These are phyloP conservation scores for Neohortaea acidophila DNA, from an alignment of 495 filamentous ascomycete genomes.

Conservation along the genomic window DNA sequence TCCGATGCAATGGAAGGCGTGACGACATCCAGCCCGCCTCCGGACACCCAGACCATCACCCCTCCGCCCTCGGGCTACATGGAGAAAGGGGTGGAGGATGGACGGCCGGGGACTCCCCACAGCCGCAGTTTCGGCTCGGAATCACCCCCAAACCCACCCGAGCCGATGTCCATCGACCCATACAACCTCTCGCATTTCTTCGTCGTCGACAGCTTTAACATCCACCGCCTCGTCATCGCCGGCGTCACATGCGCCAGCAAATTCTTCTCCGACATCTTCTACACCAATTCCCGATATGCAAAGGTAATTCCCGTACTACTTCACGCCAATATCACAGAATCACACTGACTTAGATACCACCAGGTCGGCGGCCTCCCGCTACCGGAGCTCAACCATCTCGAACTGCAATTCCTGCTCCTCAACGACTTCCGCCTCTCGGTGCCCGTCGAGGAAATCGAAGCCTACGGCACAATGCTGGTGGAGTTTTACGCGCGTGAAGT, in stretches of 20 bases:
- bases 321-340: background rate
- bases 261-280: constrained; percentile 99
- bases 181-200: constrained; percentile 68
- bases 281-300: constrained; percentile 97
- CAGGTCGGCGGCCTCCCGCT: constrained; percentile 94
- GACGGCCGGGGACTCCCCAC: constrained; percentile 18
- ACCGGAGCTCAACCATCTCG: constrained; percentile 90
- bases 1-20: constrained; percentile 18
- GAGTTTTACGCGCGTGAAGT: constrained; percentile 95
- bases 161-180: constrained; percentile 31
- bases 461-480: constrained; percentile 96
- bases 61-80: constrained; percentile 29
- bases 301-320: constrained; percentile 48
- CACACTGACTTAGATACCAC: constrained; percentile 5
- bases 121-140: constrained; percentile 18
- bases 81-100: constrained; percentile 17
- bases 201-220: constrained; percentile 98
- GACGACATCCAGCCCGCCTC: constrained; percentile 10
- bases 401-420: constrained; percentile 87
- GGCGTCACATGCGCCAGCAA: constrained; percentile 98
- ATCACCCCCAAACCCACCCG: constrained; percentile 16
- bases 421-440: constrained; percentile 96
- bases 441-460: constrained; percentile 87
- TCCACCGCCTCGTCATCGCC: constrained; percentile 91
- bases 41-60: constrained; percentile 21